These are phyloP conservation scores for Wickerhamomyces ciferrii DNA, from an alignment of 805 yeast genomes.

Conservation along the genomic window DNA sequence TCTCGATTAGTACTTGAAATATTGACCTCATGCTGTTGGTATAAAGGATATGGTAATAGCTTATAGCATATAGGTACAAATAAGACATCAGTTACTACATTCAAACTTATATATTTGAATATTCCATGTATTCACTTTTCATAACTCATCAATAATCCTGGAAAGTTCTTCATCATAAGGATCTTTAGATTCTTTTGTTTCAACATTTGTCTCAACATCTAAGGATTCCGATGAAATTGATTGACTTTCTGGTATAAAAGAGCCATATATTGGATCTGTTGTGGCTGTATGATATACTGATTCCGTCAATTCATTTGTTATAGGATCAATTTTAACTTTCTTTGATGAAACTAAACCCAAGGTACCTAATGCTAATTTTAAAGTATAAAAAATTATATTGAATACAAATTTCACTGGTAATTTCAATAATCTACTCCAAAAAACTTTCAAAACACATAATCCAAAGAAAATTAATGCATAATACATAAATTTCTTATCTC, in stretches of 20 bases:
- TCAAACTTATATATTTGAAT: too few relatives aligned
- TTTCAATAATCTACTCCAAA: conserved; percentile 17
- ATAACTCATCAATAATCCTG: conserved; percentile 3
- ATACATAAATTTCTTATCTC: conserved; percentile 19
- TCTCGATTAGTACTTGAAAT: too few relatives aligned
- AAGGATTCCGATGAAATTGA: background rate
- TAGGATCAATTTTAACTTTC: conserved; percentile 4
- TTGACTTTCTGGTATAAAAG: background rate
- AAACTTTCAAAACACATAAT: conserved; percentile 12
- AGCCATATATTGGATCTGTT: background rate
- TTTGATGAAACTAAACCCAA: conserved; percentile 8
- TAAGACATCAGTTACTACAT: too few relatives aligned
- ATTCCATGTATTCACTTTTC: background rate
- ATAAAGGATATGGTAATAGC: too few relatives aligned
- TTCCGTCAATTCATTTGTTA: background rate
- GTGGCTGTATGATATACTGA: background rate
- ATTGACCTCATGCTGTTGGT: too few relatives aligned
- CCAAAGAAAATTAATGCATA: conserved; percentile 16
- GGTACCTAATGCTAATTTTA: conserved; percentile 6
- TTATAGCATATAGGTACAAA: too few relatives aligned
- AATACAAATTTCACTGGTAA: conserved; percentile 13
- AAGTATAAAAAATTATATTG: conserved; percentile 5
- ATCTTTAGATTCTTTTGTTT: background rate
- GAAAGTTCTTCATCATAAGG: background rate
- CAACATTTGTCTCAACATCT: background rate